Evolutionary conservation across 2,329 filamentous ascomycete species (phyloP), one percentile per base, ranked within the genome.

Genomic region (Sarocladiaceae sp.): DNA sequence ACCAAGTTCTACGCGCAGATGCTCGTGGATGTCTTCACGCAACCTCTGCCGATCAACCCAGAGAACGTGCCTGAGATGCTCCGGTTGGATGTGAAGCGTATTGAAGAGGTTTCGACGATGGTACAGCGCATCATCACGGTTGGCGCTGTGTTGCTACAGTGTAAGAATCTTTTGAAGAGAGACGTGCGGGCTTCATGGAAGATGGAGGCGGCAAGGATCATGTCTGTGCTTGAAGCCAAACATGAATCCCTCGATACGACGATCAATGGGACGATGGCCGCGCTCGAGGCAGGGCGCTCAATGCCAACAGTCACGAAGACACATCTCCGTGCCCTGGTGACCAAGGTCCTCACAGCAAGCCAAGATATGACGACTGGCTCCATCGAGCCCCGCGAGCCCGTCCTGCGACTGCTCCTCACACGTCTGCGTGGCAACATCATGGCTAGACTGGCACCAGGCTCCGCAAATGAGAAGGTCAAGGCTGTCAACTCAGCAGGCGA

Each of bases 101-200:
- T 90, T 37, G 67, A 59, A 33, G 58, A 69, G 29, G 62, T 73
- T 10, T 73, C 71, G 0, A 62, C 57, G 18, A 68, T 60, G 57
- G 61, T 71, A 0, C 69, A 70, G 42, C 79, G 83, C 40, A 85
- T 93, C 59, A 80, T 88, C 20, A 87, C 87, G 1, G 80, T 87
- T 3, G 87, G 86, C 1, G 86, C 88, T 0, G 86, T 93, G 46
- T 72, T 92, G 25, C 71, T 93, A 13, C 90, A 90, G 50, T 87
- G 86, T 66, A 94, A 94, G 72, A 93, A 91, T 59, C 74, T 93
- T 7, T 78, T 94, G 28, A 92, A 91, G 69, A 83, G 89, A 15
- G 88, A 93, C 62, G 87, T 90, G 3, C 83, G 89, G 40, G 80
- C 80, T 12, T 83, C 86, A 18, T 94, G 89, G 89, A 89, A 86